These are phyloP conservation scores for Darksidea phi DNA, from an alignment of 495 filamentous ascomycete species.

Conservation along the genomic window DNA sequence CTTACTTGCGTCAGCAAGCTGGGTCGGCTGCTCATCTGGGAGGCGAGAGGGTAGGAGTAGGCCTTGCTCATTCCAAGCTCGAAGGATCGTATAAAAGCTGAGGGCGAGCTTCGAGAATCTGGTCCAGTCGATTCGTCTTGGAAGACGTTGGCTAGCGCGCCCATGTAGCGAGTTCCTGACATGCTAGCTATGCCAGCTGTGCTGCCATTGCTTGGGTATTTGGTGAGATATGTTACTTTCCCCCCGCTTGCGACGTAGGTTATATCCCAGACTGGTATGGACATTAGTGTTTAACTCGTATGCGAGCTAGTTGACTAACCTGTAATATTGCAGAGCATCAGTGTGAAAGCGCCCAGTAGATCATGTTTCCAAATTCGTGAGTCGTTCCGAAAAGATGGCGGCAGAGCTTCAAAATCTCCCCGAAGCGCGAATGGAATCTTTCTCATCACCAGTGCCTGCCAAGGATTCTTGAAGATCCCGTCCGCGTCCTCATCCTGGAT, in stretches of 20 bases:
- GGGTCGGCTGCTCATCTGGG: conserved; percentile 3
- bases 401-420: background rate
- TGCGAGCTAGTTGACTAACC: background rate
- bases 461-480: conserved; percentile 21
- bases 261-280: conserved; percentile 6
- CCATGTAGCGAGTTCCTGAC: background rate
- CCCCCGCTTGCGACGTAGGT: background rate
- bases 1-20: background rate
- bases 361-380: conserved; percentile 2
- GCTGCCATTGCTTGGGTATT: conserved; percentile 16
- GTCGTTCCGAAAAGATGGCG: background rate
- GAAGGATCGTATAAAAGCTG: background rate
- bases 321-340: conserved; percentile 11
- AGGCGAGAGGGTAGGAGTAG: background rate
- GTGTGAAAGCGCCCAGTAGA: background rate
- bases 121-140: background rate
- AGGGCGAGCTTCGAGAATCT: background rate
- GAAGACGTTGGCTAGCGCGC: background rate
- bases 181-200: conserved; percentile 17
- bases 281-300: background rate
- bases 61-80: conserved; percentile 7
- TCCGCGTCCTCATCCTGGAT: conserved; percentile 7
- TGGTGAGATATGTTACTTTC: background rate
- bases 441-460: background rate
- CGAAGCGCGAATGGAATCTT: background rate